These are phyloP conservation scores for Aquilaria malaccensis DNA, from an alignment of 345 rosid species.

Conservation along the genomic window DNA sequence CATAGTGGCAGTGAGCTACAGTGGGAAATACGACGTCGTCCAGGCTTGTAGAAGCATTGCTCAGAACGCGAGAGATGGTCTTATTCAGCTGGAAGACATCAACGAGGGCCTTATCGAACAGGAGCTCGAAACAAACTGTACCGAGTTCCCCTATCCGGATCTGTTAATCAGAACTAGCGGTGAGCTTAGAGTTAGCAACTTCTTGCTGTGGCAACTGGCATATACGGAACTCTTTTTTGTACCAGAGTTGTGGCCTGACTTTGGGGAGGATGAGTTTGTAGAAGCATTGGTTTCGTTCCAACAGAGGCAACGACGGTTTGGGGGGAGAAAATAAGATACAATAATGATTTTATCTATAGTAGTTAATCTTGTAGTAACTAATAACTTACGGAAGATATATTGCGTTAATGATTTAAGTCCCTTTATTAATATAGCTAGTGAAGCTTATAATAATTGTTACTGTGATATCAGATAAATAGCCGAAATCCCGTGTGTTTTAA, in stretches of 20 bases:
- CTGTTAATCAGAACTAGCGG: conserved; percentile 69
- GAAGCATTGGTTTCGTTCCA: conserved; percentile 63
- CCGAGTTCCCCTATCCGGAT: conserved; percentile 62
- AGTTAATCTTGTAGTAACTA: too few relatives aligned
- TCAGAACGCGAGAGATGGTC: conserved; percentile 38
- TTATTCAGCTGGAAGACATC: conserved; percentile 41
- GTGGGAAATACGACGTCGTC: conserved; percentile 60
- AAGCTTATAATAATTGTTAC: too few relatives aligned
- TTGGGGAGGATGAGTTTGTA: conserved; percentile 43
- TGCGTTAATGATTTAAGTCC: too few relatives aligned
- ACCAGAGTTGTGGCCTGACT: conserved; percentile 74
- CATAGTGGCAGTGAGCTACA: conserved; percentile 68
- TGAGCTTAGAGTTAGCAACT: conserved; percentile 75
- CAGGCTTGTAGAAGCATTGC: conserved; percentile 71
- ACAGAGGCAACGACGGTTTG: conserved; percentile 66
- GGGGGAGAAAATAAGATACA: conserved; percentile 27
- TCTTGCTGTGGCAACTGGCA: conserved; percentile 77
- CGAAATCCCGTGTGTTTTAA: too few relatives aligned
- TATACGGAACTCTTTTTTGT: conserved; percentile 72
- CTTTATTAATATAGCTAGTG: too few relatives aligned
- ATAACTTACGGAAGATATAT: too few relatives aligned
- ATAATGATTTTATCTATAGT: too few relatives aligned
- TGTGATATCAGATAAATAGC: too few relatives aligned
- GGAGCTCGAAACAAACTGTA: conserved; percentile 60
- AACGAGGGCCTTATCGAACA: conserved; percentile 48